phyloP scores from a whole-genome alignment of 345 rosid genomes.

The Pistacia vera region DNA sequence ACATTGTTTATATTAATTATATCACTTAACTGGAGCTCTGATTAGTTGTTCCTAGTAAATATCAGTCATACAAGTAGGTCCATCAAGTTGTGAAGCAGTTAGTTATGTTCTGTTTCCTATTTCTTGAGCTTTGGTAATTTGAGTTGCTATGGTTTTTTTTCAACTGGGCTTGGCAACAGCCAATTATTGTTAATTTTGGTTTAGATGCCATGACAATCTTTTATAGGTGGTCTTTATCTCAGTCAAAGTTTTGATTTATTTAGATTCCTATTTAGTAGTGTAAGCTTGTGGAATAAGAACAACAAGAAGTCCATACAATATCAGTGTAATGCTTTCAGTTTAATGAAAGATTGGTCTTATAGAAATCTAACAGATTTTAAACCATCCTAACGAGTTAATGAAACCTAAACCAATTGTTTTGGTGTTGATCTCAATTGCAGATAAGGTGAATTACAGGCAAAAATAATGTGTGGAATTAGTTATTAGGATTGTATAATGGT shows the following conservation, averaged over 20 bases:
- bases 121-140: no score
- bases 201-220: background rate
- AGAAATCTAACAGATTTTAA: slow-evolving; percentile 4
- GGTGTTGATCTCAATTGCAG: no score
- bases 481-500: no score
- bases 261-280: background rate
- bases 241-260: background rate
- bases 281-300: background rate
- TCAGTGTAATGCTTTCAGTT: background rate
- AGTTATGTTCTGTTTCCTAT: no score
- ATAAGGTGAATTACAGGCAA: no score
- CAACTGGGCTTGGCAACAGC: background rate
- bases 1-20: background rate
- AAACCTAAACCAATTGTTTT: no score
- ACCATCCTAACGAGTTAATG: background rate
- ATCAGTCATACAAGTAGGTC: background rate
- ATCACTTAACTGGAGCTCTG: background rate
- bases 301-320: background rate
- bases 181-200: background rate
- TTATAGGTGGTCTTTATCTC: background rate
- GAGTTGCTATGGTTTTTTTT: background rate
- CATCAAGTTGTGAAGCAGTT: no score
- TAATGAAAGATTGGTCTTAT: background rate
- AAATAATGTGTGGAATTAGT: no score
- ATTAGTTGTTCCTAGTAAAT: background rate